A percentile compares a stretch with the other conserved stretches of the same genome.
Conservation (phyloP, 148 eudicot genomes). For the Agrostemma githago region DNA sequence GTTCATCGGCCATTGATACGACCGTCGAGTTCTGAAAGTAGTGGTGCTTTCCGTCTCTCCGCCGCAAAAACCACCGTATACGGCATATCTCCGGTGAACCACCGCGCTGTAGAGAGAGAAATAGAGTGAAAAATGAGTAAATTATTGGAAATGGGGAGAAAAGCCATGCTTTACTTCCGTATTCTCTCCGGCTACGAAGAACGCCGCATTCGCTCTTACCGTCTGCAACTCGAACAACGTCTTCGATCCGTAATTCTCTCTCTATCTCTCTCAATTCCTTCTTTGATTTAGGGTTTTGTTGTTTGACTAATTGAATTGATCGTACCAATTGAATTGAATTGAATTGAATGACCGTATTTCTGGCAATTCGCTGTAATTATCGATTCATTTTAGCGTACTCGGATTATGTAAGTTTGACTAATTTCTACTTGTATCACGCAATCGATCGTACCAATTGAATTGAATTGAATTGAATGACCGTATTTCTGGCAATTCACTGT, state of each 20-base stretch:
- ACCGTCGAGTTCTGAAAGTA: too few species aligned
- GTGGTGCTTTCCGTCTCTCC: neutral
- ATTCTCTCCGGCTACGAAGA: conserved; percentile 92
- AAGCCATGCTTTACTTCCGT: conserved; percentile 84
- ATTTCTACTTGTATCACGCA: too few species aligned
- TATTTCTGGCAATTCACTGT: too few species aligned
- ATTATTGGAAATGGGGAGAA: conserved; percentile 64
- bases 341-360: too few species aligned
- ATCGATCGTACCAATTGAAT: too few species aligned
- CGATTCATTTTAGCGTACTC: too few species aligned
- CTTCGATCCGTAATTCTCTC: conserved; percentile 47
- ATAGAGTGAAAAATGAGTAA: conserved; percentile 44
- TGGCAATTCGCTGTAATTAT: too few species aligned
- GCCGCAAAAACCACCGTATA: neutral
- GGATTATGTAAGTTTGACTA: too few species aligned
- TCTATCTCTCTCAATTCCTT: neutral
- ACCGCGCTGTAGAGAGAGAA: neutral
- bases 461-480: too few species aligned
- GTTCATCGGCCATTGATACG: too few species aligned
- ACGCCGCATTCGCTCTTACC: conserved; percentile 72
- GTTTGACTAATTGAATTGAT: neutral
- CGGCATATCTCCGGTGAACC: too few species aligned
- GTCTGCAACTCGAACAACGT: conserved; percentile 68
- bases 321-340: too few species aligned
- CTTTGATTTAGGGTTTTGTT: neutral